phyloP scores from a whole-genome alignment of 169 alveolate species.

The Plasmodium chabaudi region DNA sequence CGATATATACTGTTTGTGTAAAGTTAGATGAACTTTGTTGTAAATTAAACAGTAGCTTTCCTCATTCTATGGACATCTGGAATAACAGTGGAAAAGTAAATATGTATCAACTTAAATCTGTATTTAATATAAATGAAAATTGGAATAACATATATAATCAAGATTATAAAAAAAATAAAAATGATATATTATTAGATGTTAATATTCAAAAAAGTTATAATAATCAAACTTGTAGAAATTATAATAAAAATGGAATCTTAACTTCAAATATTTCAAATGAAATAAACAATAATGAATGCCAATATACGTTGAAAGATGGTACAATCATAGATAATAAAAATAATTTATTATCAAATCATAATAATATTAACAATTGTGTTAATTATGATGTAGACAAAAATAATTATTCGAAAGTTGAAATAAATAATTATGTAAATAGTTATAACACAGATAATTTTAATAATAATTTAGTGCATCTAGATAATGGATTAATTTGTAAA shows the following conservation, averaged over 20 bases:
- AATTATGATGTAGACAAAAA: neutral
- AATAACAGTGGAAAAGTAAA: constrained; percentile 35
- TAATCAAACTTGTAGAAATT: neutral
- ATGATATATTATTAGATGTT: neutral
- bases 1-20: constrained; percentile 78
- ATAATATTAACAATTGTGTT: too few relatives aligned
- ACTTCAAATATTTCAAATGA: too few relatives aligned
- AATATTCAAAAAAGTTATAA: neutral
- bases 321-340: too few relatives aligned
- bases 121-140: constrained; percentile 25
- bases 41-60: constrained; percentile 67
- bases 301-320: too few relatives aligned
- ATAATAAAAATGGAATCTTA: neutral
- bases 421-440: neutral
- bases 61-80: constrained; percentile 81
- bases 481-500: too few relatives aligned
- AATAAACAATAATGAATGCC: too few relatives aligned
- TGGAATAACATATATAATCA: neutral
- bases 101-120: constrained; percentile 16
- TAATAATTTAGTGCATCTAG: too few relatives aligned
- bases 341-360: too few relatives aligned
- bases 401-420: neutral
- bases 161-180: constrained; percentile 11
- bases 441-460: neutral
- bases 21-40: constrained; percentile 80